A percentile compares a stretch with the other conserved stretches of the same genome.
phyloP scores from a whole-genome alignment of 768 basidiomycete genomes.

The Trametes sanguinea region DNA sequence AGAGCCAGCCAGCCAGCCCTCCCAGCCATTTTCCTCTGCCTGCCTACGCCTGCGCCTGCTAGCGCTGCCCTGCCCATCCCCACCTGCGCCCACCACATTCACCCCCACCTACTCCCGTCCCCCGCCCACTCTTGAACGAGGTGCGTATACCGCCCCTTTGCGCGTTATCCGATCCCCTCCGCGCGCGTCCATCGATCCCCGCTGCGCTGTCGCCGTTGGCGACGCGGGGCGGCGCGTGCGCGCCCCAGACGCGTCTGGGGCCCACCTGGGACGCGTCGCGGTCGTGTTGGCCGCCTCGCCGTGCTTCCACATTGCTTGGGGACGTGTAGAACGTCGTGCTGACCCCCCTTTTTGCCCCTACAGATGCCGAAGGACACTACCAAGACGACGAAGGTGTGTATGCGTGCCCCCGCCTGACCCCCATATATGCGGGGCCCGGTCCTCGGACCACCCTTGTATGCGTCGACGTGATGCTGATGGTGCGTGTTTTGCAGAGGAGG shows the following conservation, averaged over 20 bases:
- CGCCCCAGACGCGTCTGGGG: slow-evolving; percentile 26
- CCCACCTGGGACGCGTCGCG: slow-evolving; percentile 19
- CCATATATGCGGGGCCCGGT: slow-evolving; percentile 2
- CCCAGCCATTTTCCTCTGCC: slow-evolving; percentile 27
- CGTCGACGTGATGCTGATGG: slow-evolving; percentile 20
- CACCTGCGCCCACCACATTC: slow-evolving; percentile 22
- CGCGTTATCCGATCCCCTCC: slow-evolving; percentile 21
- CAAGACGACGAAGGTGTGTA: slow-evolving; percentile 66
- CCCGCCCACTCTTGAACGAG: slow-evolving; percentile 13
- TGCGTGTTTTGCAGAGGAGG: slow-evolving; percentile 56
- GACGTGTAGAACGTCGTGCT: slow-evolving; percentile 45
- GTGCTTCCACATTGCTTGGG: slow-evolving; percentile 23
- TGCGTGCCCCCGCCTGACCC: slow-evolving; percentile 17
- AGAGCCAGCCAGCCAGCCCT: slow-evolving; percentile 20
- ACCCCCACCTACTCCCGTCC: slow-evolving; percentile 10
- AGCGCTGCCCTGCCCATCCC: slow-evolving; percentile 23
- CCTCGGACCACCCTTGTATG: slow-evolving; percentile 8
- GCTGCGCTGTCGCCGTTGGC: slow-evolving; percentile 21
- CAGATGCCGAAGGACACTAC: slow-evolving; percentile 81
- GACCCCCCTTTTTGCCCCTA: slow-evolving; percentile 34
- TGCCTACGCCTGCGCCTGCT: slow-evolving; percentile 28
- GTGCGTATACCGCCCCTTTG: slow-evolving; percentile 12
- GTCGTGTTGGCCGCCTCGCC: slow-evolving; percentile 9
- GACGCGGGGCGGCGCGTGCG: slow-evolving; percentile 23
- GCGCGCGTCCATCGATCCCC: slow-evolving; percentile 18